Conservation (phyloP, 257 asterid species). For the Fraxinus cuspidata region DNA sequence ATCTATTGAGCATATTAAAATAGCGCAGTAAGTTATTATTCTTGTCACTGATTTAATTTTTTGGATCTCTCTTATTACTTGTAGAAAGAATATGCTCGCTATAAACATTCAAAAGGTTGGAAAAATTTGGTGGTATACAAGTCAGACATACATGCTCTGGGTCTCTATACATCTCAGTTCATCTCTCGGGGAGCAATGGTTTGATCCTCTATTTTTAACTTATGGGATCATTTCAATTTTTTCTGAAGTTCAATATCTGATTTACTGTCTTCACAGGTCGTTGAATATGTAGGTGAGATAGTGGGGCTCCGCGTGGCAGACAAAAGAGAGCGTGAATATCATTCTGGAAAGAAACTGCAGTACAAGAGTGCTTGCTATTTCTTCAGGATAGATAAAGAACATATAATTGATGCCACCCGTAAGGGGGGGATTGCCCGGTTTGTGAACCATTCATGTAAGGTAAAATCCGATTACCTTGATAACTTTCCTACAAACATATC, state of each 20-base stretch:
- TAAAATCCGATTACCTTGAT: constrained; percentile 23
- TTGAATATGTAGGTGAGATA: constrained; percentile 68
- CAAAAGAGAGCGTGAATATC: constrained; percentile 64
- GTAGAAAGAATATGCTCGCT: constrained; percentile 64
- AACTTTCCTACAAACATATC: neutral
- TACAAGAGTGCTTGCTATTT: constrained; percentile 72
- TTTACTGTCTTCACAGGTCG: constrained; percentile 44
- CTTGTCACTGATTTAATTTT: constrained; percentile 12
- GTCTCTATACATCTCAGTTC: constrained; percentile 69
- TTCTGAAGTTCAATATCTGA: constrained; percentile 1
- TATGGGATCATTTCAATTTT: neutral
- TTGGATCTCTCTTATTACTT: constrained; percentile 16
- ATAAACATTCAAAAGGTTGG: constrained; percentile 63
- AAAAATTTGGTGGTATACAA: constrained; percentile 62
- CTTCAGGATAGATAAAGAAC: constrained; percentile 63
- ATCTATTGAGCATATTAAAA: constrained; percentile 1
- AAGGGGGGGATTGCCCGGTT: constrained; percentile 79
- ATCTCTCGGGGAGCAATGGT: constrained; percentile 62
- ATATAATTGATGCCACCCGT: constrained; percentile 66
- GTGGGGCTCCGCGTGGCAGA: constrained; percentile 70
- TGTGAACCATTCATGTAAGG: constrained; percentile 70
- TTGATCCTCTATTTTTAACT: constrained; percentile 27
- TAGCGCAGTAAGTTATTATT: constrained; percentile 14
- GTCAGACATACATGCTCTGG: constrained; percentile 70
- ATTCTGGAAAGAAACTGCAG: constrained; percentile 59